Conservation (phyloP, 495 filamentous ascomycete genomes). For the Daldinia loculata region DNA sequence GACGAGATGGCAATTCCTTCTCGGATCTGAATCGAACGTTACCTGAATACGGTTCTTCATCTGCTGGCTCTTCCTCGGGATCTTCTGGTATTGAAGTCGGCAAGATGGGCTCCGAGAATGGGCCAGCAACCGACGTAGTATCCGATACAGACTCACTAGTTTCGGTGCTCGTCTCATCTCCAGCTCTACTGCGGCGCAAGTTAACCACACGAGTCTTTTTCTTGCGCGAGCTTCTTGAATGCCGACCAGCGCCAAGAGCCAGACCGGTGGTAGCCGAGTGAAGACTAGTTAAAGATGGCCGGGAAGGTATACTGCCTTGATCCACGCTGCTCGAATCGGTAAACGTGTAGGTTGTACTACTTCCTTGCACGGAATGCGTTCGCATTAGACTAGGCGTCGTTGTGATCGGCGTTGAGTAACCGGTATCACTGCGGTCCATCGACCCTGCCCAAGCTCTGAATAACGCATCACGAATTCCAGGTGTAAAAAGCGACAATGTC, state of each 20-base stretch:
- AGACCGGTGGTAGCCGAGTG: conserved; percentile 67
- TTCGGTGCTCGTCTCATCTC: conserved; percentile 63
- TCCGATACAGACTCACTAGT: conserved; percentile 52
- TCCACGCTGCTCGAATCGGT: conserved; percentile 62
- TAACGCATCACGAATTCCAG: conserved; percentile 80
- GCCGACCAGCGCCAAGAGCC: conserved; percentile 68
- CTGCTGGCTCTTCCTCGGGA: conserved; percentile 63
- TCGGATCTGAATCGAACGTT: conserved; percentile 53
- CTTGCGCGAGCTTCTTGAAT: conserved; percentile 73
- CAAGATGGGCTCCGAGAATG: conserved; percentile 60
- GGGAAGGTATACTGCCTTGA: conserved; percentile 56
- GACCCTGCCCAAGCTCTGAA: conserved; percentile 91
- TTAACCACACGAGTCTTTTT: conserved; percentile 96
- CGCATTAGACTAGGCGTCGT: conserved; percentile 64
- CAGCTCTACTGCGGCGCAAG: conserved; percentile 71
- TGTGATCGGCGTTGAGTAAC: conserved; percentile 64
- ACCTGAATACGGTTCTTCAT: conserved; percentile 50
- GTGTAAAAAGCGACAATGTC: conserved; percentile 87
- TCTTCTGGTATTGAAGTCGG: conserved; percentile 59
- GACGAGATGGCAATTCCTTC: conserved; percentile 41
- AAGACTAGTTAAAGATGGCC: conserved; percentile 57
- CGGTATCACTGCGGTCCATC: conserved; percentile 72
- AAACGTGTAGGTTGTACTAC: conserved; percentile 69
- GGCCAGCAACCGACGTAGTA: conserved; percentile 47
- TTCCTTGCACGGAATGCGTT: conserved; percentile 69